Percentiles rank a stretch among this genome's conserved stretches.
These are phyloP conservation scores for Nelumbo lutea DNA, from an alignment of 164 flowering plant species.

Conservation along the genomic window DNA sequence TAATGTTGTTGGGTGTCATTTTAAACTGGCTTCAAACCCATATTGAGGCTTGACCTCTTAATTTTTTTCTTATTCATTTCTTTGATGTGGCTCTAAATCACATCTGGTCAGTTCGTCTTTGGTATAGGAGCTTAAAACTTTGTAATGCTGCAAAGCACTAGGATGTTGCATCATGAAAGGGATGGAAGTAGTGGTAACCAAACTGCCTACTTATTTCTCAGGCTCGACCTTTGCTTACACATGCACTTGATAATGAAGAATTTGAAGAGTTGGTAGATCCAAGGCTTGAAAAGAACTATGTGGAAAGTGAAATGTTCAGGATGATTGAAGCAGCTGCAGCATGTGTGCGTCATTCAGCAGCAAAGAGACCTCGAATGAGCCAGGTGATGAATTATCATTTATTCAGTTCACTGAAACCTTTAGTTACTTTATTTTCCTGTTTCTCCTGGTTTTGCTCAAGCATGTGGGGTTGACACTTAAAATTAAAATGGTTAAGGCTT, in stretches of 20 bases:
- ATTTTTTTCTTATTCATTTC: too few species aligned
- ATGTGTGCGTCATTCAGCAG: constrained; percentile 84
- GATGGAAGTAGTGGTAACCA: not conserved
- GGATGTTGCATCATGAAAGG: too few species aligned
- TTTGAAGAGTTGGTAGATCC: constrained; percentile 62
- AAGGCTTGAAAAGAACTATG: constrained; percentile 54
- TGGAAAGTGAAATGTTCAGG: constrained; percentile 57
- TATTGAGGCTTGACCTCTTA: too few species aligned
- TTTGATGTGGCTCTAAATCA: too few species aligned
- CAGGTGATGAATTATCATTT: constrained; percentile 43
- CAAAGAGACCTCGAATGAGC: constrained; percentile 81
- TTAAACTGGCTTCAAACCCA: too few species aligned
- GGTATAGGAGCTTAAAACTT: too few species aligned
- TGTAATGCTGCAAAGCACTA: too few species aligned
- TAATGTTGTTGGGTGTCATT: too few species aligned
- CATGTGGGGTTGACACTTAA: not conserved
- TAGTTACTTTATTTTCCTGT: too few species aligned
- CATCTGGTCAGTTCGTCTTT: too few species aligned
- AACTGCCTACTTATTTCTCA: constrained; percentile 20
- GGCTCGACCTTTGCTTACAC: constrained; percentile 84
- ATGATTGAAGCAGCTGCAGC: constrained; percentile 85
- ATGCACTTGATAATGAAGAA: constrained; percentile 50
- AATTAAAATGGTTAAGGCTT: not conserved
- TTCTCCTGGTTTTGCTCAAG: not conserved
- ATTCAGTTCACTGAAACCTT: not conserved